These are phyloP conservation scores for Jamesozyma spencerorum DNA, from an alignment of 805 yeast species.

Conservation along the genomic window DNA sequence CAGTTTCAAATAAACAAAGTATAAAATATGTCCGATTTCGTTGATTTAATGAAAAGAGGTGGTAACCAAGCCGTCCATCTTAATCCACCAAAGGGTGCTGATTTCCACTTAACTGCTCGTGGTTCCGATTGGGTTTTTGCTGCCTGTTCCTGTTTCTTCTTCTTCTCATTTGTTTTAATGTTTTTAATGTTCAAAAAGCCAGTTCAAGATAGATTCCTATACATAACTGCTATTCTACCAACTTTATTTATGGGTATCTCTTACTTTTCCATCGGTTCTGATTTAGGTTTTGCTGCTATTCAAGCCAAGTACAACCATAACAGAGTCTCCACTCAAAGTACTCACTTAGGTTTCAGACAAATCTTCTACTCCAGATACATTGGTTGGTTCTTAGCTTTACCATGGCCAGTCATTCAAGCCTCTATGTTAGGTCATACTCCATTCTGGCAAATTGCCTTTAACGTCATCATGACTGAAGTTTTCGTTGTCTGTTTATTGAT, in stretches of 20 bases:
- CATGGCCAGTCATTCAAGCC: slow-evolving; percentile 37
- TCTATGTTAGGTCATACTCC: slow-evolving; percentile 21
- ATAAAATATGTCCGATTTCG: slow-evolving; percentile 11
- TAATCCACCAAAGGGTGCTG: slow-evolving; percentile 39
- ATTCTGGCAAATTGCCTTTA: slow-evolving; percentile 20
- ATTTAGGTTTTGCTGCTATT: slow-evolving; percentile 46
- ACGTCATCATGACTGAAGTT: slow-evolving; percentile 32
- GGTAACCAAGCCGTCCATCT: slow-evolving; percentile 35
- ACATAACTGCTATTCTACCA: slow-evolving; percentile 36
- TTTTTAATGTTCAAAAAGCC: slow-evolving; percentile 24
- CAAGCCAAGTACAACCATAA: slow-evolving; percentile 44
- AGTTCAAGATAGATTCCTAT: slow-evolving; percentile 30
- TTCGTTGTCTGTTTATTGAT: slow-evolving; percentile 38
- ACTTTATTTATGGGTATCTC: slow-evolving; percentile 37
- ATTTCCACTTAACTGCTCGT: slow-evolving; percentile 46
- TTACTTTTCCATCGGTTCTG: slow-evolving; percentile 51
- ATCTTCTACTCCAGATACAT: slow-evolving; percentile 48
- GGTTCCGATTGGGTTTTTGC: slow-evolving; percentile 70
- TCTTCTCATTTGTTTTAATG: slow-evolving; percentile 27
- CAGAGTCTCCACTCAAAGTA: slow-evolving; percentile 22
- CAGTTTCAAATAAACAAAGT: not conserved
- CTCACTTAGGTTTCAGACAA: slow-evolving; percentile 37
- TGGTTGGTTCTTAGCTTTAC: slow-evolving; percentile 46
- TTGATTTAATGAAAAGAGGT: slow-evolving; percentile 17
- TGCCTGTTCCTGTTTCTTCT: slow-evolving; percentile 39